Base-by-base conservation (phyloP, 768 basidiomycete genomes). In the Rhodotorula kratochvilovae region DNA sequence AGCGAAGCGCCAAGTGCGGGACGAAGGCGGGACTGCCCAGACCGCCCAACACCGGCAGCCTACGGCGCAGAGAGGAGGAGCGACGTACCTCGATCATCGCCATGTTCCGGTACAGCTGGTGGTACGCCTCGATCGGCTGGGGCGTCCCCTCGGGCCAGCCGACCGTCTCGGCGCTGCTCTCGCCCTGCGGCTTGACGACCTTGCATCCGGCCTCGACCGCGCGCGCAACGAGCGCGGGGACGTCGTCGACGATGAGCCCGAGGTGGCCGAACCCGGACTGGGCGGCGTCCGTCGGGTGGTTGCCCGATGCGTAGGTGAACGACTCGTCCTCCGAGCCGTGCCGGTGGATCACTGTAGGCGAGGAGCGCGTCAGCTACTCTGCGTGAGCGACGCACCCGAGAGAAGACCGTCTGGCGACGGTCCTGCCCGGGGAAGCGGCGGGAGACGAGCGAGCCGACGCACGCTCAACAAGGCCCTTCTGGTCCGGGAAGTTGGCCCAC, bases 381-480 rank as follows among this genome's bases (percentile, higher is more conserved):
- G n/a, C n/a, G n/a, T 54, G 50, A 19, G n/a, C 5, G n/a, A n/a
- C n/a, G n/a, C n/a, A n/a, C n/a, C n/a, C n/a, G n/a, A n/a, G n/a
- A n/a, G n/a, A n/a, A n/a, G n/a, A n/a, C n/a, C n/a, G n/a, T n/a
- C n/a, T n/a, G n/a, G n/a, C n/a, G n/a, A n/a, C n/a, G n/a, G n/a
- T n/a, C n/a, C n/a, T n/a, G n/a, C n/a, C n/a, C 19, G n/a, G 6
- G 43, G 15, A 27, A 19, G 25, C 31, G 46, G 61, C 36, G 11
- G 33, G 25, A 29, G n/a, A 42, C 53, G n/a, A 39, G 8, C 39
- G 39, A 39, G 39, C 8, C 15, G 17, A 62, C 72, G 46, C 60
- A 73, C 72, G 65, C 51, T 73, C 72, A 33, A 73, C 25, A 2
- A 73, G 46, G 3, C 72, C 72, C 62, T 73, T 73, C 58, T 73